phyloP scores from a whole-genome alignment of 306 rosid genomes.

The Macrotyloma uniflorum region DNA sequence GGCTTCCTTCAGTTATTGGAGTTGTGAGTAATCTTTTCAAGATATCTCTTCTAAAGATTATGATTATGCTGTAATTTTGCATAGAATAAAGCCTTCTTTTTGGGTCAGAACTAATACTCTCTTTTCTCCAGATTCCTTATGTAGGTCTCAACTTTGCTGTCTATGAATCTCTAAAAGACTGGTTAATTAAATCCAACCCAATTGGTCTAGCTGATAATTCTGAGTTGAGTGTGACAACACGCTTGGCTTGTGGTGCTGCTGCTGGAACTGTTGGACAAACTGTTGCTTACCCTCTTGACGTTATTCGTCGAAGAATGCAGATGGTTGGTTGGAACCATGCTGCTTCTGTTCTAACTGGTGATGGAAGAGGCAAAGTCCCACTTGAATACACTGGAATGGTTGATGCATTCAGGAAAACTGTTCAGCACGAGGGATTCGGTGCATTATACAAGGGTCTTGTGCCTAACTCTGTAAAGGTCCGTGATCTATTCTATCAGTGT shows the following conservation, averaged over 20 bases:
- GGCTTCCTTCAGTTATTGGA: conserved; percentile 99
- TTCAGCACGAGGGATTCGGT: conserved; percentile 90
- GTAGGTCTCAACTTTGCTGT: conserved; percentile 99
- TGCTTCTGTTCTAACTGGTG: conserved; percentile 84
- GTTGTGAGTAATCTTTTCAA: conserved; percentile 69
- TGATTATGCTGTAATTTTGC: conserved; percentile 27
- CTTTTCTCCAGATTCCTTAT: conserved; percentile 79
- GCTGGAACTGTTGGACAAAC: conserved; percentile 99
- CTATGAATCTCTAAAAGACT: conserved; percentile 92
- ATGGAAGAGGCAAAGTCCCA: conserved; percentile 72
- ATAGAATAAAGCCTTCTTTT: conserved; percentile 15
- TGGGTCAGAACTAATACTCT: conserved; percentile 20
- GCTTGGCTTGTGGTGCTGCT: conserved; percentile 96
- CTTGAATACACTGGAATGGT: conserved; percentile 93
- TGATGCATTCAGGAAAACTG: conserved; percentile 96
- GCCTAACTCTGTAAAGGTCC: conserved; percentile 98
- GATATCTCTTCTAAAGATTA: conserved; percentile 28
- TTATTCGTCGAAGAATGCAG: conserved; percentile 99
- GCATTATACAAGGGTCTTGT: conserved; percentile 99
- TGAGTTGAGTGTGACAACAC: conserved; percentile 86
- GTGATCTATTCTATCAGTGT: not conserved
- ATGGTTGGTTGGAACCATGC: conserved; percentile 99
- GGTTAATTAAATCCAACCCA: conserved; percentile 71
- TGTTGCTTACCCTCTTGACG: conserved; percentile 98
- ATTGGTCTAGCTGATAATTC: conserved; percentile 72